phyloP scores from a whole-genome alignment of 2,329 filamentous ascomycete species.

The Fusarium caatingaense region DNA sequence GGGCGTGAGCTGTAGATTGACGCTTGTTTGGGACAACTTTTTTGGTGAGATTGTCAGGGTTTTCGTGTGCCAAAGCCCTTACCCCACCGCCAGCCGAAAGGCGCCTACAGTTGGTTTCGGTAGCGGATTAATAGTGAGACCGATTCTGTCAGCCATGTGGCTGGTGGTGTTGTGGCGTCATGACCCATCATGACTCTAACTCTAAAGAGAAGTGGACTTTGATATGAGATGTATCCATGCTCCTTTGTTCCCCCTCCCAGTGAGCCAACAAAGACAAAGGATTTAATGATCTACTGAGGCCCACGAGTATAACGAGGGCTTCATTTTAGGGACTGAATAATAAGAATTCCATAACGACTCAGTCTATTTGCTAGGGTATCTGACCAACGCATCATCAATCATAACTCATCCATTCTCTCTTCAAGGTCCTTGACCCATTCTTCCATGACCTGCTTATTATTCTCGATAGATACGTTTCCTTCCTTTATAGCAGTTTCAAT shows the following conservation, averaged over 20 bases:
- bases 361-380: slow-evolving; percentile 48
- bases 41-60: slow-evolving; percentile 49
- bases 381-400: slow-evolving; percentile 47
- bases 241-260: neutral
- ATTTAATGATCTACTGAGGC: neutral
- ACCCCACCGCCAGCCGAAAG: slow-evolving; percentile 40
- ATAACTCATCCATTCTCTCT: slow-evolving; percentile 73
- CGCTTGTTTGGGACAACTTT: slow-evolving; percentile 46
- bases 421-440: slow-evolving; percentile 91
- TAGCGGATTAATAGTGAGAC: slow-evolving; percentile 23
- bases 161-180: slow-evolving; percentile 5
- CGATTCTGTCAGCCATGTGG: slow-evolving; percentile 33
- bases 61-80: slow-evolving; percentile 49
- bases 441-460: slow-evolving; percentile 87
- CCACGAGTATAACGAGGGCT: neutral
- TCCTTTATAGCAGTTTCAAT: slow-evolving; percentile 80
- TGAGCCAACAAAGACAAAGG: neutral
- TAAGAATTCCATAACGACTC: neutral
- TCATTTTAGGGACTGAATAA: neutral
- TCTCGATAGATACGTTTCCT: slow-evolving; percentile 75
- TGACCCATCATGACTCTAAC: neutral
- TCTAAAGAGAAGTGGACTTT: neutral
- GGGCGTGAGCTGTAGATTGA: slow-evolving; percentile 46
- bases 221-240: neutral
- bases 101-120: neutral